These are phyloP conservation scores for Crithidia expoeki DNA, from an alignment of 208 protist species.

Conservation along the genomic window DNA sequence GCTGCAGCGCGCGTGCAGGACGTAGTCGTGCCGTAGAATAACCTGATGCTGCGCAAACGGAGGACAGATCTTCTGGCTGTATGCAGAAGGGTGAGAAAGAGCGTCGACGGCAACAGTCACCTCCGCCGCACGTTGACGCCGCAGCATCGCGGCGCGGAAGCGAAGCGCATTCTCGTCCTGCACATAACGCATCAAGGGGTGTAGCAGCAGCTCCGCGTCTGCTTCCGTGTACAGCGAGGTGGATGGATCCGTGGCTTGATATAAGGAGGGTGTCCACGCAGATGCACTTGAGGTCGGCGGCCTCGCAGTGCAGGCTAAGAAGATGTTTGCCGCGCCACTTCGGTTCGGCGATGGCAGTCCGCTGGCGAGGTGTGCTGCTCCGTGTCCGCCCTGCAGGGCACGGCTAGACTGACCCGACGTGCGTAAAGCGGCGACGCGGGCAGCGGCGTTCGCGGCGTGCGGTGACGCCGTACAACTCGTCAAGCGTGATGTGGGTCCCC, in stretches of 20 bases:
- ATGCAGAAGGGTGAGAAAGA: neutral
- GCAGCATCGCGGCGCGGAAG: constrained; percentile 9
- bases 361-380: neutral
- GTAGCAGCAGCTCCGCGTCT: constrained; percentile 30
- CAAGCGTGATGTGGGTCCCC: neutral
- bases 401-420: neutral
- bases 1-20: constrained; percentile 19
- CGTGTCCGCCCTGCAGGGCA: neutral
- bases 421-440: neutral
- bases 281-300: neutral
- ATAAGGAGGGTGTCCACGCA: neutral
- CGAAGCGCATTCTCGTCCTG: constrained; percentile 27
- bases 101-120: constrained; percentile 12
- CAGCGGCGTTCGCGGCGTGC: neutral
- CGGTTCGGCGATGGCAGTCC: constrained; percentile 5
- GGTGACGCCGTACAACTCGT: neutral
- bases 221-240: constrained; percentile 30
- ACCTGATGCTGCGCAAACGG: neutral
- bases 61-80: neutral
- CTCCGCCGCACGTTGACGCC: constrained; percentile 14
- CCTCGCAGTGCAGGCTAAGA: neutral
- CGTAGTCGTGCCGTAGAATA: constrained; percentile 11
- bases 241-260: neutral
- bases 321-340: neutral
- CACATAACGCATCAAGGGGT: constrained; percentile 30